Conservation (phyloP, 768 basidiomycete genomes). For the Arthromyces matolae region DNA sequence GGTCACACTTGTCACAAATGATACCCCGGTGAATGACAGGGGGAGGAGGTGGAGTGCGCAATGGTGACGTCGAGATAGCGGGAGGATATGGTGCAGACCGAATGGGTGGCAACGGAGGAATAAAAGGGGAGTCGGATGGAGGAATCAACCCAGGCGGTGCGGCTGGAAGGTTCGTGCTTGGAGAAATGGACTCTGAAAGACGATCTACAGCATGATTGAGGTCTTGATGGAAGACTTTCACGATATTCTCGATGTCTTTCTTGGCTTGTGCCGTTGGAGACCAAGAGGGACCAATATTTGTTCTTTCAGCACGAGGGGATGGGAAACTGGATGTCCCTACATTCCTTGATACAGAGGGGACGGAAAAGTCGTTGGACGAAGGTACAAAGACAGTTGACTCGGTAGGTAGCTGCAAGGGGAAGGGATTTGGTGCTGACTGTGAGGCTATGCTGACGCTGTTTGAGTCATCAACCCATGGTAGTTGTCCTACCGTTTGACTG, state of each 20-base stretch:
- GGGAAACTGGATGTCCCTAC: not conserved
- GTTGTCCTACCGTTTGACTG: conserved; percentile 9
- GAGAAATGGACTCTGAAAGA: not conserved
- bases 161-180: not conserved
- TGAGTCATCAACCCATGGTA: not conserved
- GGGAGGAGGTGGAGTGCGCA: conserved; percentile 14
- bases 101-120: not conserved
- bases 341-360: not conserved
- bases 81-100: not conserved
- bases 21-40: conserved; percentile 53
- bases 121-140: not conserved
- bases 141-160: not conserved
- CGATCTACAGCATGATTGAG: conserved; percentile 42
- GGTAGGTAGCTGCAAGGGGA: conserved; percentile 28
- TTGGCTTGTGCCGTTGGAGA: conserved; percentile 46
- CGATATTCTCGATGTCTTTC: conserved; percentile 42
- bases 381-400: no score
- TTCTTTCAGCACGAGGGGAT: conserved; percentile 5
- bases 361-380: no score
- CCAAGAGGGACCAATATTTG: conserved; percentile 26
- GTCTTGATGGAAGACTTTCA: conserved; percentile 51
- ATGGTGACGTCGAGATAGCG: not conserved
- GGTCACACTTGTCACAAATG: conserved; percentile 63
- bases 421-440: conserved; percentile 1
- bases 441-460: not conserved